Conservation (phyloP, 1,284 basidiomycete species). For the Hymenochaete sp. region DNA sequence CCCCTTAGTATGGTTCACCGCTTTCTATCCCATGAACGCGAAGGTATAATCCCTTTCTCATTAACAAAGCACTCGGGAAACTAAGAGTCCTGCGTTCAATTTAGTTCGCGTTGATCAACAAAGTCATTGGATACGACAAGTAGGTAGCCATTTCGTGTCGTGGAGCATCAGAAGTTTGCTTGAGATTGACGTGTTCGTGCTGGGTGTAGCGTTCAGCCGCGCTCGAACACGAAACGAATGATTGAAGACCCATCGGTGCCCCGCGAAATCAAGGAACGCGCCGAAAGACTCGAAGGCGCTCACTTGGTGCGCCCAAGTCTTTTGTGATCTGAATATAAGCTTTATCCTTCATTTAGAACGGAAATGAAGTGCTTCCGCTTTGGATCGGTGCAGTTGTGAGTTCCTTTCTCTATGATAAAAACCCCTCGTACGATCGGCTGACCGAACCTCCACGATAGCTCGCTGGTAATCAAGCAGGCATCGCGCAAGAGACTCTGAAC, state of each 20-base stretch:
- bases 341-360: slow-evolving; percentile 17
- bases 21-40: slow-evolving; percentile 18
- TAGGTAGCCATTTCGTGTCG: slow-evolving; percentile 1
- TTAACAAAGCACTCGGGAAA: background rate
- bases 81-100: background rate
- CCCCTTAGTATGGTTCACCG: slow-evolving; percentile 19
- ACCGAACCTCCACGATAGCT: slow-evolving; percentile 14
- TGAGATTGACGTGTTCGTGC: background rate
- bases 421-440: background rate
- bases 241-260: slow-evolving; percentile 14
- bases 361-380: slow-evolving; percentile 20
- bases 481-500: slow-evolving; percentile 19
- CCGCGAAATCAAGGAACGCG: slow-evolving; percentile 11
- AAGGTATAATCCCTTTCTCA: slow-evolving; percentile 10
- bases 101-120: slow-evolving; percentile 18
- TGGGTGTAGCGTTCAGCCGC: slow-evolving; percentile 16
- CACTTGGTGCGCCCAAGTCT: slow-evolving; percentile 12
- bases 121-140: slow-evolving; percentile 19
- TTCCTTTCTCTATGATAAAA: background rate
- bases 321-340: background rate
- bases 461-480: slow-evolving; percentile 20
- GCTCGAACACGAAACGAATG: slow-evolving; percentile 16
- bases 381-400: slow-evolving; percentile 21
- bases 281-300: slow-evolving; percentile 18
- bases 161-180: background rate